Conservation (phyloP, 495 filamentous ascomycete genomes). For the Apodospora peruviana region DNA sequence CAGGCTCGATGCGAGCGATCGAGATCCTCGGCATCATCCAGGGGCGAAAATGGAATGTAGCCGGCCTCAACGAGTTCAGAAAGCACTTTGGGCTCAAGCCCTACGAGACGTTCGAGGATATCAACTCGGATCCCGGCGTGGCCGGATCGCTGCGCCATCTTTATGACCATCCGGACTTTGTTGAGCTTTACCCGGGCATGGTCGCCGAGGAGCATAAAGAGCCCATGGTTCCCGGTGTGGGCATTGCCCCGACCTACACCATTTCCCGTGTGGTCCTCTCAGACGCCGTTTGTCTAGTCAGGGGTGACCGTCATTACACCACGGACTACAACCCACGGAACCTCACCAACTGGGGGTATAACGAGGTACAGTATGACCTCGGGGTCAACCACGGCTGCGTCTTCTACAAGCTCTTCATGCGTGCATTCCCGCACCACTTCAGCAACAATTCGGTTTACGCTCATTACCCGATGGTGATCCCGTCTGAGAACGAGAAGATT, state of each 20-base stretch:
- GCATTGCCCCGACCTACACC: slow-evolving; percentile 76
- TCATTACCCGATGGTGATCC: slow-evolving; percentile 79
- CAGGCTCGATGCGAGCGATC: slow-evolving; percentile 62
- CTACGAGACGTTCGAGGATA: slow-evolving; percentile 75
- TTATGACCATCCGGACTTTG: slow-evolving; percentile 65
- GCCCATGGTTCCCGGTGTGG: slow-evolving; percentile 69
- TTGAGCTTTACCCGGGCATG: slow-evolving; percentile 78
- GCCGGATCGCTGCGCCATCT: slow-evolving; percentile 64
- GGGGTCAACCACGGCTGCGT: slow-evolving; percentile 77
- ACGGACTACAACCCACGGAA: slow-evolving; percentile 63
- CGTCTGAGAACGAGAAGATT: slow-evolving; percentile 64
- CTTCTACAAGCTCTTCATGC: slow-evolving; percentile 75
- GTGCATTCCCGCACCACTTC: slow-evolving; percentile 77
- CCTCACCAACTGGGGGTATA: slow-evolving; percentile 77
- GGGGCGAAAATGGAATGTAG: slow-evolving; percentile 74
- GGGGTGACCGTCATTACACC: slow-evolving; percentile 85
- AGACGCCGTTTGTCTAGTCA: slow-evolving; percentile 79
- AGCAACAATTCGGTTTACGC: slow-evolving; percentile 76
- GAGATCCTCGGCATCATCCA: slow-evolving; percentile 87
- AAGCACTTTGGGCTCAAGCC: slow-evolving; percentile 70
- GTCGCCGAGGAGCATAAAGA: slow-evolving; percentile 77
- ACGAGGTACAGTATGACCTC: slow-evolving; percentile 33
- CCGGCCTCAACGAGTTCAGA: slow-evolving; percentile 83
- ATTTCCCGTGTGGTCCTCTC: slow-evolving; percentile 78
- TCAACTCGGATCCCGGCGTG: slow-evolving; percentile 74